Base-by-base conservation (phyloP, 805 yeast species). In the Isabelozyma pseudorhagii region DNA sequence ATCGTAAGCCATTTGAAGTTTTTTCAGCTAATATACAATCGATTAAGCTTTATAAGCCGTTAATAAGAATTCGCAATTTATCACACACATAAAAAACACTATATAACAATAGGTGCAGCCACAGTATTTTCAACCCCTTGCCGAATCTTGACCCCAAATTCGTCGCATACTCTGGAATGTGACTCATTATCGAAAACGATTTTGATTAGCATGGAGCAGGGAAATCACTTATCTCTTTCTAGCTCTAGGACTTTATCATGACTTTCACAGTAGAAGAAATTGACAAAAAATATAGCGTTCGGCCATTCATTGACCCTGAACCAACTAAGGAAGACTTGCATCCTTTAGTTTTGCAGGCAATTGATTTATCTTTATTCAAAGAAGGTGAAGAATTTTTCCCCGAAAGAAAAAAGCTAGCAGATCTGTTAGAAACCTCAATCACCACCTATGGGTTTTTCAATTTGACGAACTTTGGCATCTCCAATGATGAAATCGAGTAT, bases 381-480 rank as follows among this genome's bases (percentile, higher is more conserved):
- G 72, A 71, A 21, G 79, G 79, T 1, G 62, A 64, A 0, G 74
- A 67, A 40, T 67, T 66, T 10, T 52, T 59, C 4, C 58, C 47
- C 8, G 45, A 59, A 17, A 55, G 80, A 36, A 51, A 57, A 47
- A 48, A 42, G 10, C 60, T 76, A 39, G 81, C 80, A 1, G 50
- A 46, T 1, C 63, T 66, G 44, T 59, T 77, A 10, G 79, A 76
- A 49, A 55, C 58, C 27, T 70, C 80, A 0, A 54, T 77, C 25
- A 62, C 73, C 2, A 68, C 74, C 1, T 67, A 69, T 47, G 81
- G 81, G 1, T 77, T 77, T 54, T 73, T 77, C 60, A 70, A 71
- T 29, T 50, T 77, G 17, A 56, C 62, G 9, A 74, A 74, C 51
- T 78, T 72, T 51, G 81, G 80, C 1, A 64, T 75, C 46, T 57